Conservation (phyloP, 2,329 filamentous ascomycete species). For the Lasiodiplodia gonubiensis region DNA sequence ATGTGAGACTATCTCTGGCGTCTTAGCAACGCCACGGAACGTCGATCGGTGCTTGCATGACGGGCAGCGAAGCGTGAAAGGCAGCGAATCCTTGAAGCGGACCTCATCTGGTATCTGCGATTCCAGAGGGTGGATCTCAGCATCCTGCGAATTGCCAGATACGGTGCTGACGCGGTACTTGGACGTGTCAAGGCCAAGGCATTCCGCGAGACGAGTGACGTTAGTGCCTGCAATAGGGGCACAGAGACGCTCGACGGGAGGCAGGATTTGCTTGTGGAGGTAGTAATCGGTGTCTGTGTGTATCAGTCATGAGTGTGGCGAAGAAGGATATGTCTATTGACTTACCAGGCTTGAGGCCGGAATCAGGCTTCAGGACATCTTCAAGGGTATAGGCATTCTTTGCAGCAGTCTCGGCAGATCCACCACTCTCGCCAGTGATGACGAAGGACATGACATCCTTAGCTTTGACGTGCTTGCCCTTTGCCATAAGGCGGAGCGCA, state of each 20-base stretch:
- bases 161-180: conserved; percentile 78
- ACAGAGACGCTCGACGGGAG: conserved; percentile 95
- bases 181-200: conserved; percentile 85
- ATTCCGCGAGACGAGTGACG: conserved; percentile 86
- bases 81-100: conserved; percentile 81
- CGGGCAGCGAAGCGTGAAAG: conserved; percentile 80
- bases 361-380: conserved; percentile 79
- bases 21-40: conserved; percentile 75
- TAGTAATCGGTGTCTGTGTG: conserved; percentile 88
- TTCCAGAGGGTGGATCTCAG: conserved; percentile 86
- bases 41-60: conserved; percentile 73
- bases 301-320: not conserved
- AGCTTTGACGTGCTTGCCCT: conserved; percentile 85
- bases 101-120: conserved; percentile 91
- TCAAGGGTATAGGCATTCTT: conserved; percentile 89
- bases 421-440: conserved; percentile 73
- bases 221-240: conserved; percentile 95
- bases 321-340: not conserved
- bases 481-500: conserved; percentile 82
- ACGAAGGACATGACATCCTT: conserved; percentile 98
- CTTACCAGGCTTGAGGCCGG: conserved; percentile 68
- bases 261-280: conserved; percentile 96
- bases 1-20: conserved; percentile 66
- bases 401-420: conserved; percentile 71
- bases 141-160: conserved; percentile 51